Base-by-base conservation (phyloP, 441 rosid genomes). In the Populus hybrid region DNA sequence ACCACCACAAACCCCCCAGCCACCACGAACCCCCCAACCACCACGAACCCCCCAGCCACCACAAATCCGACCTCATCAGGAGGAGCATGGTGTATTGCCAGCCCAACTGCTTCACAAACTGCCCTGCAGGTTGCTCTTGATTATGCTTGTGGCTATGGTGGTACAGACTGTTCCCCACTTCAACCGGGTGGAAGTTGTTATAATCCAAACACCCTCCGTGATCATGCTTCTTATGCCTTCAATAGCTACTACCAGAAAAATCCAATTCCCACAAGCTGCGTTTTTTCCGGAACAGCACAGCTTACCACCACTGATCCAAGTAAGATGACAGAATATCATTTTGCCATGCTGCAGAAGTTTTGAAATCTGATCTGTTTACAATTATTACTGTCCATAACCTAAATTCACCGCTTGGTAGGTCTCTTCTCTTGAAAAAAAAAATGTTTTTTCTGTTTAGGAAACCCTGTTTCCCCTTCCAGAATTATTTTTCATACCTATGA, bases 181-280 rank as follows among this genome's bases (percentile, higher is more conserved):
- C 98, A 94, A 85, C 76, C 87, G 8, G 93, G 92, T 59, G 93
- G 76, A 77, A 87, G 87, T 81, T 94, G 98, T 77, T 93, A 89
- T 74, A 85, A 97, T 34, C 98, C 99, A 3, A 91, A 76, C 79
- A 91, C 91, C 8, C 0, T 90, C 28, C 86, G 73, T 5, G 95
- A 91, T 75, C 98, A 97, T 82, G 98, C 99, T 79, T 97, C 99
- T 50, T 97, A 85, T 81, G 98, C 98, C 76, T 97, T 97, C 92
- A 93, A 94, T 80, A 86, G 85, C 38, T 97, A 97, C 85, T 97
- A 97, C 86, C 98, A 87, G 82, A 97, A 97, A 92, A 95, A 94
- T 82, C 98, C 99, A 57, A 83, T n/a, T 79, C 85, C 98, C 42
- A 88, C 92, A 35, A 97, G 98, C 87, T 94, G 99, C 74, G 86